Base-by-base conservation (phyloP, 306 rosid genomes). In the Corylus avellana region DNA sequence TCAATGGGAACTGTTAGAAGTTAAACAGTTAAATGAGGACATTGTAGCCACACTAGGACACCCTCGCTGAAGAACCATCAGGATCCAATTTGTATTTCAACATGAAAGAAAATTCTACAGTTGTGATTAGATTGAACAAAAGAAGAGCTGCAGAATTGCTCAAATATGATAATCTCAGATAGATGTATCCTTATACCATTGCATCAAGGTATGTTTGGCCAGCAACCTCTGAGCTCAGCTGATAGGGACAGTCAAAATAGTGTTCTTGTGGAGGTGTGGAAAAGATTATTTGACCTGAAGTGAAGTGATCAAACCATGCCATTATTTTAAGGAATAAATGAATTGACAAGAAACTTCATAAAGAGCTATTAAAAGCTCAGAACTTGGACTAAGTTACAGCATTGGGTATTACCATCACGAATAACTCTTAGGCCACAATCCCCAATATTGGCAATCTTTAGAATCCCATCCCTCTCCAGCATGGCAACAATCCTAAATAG, bases 201-300 rank as follows among this genome's bases (percentile, higher is more conserved):
- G 98, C 99, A 78, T 93, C 98, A 47, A 88, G 96, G 84, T 88
- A 95, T 47, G 98, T 95, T 84, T 95, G 99, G 80, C 98, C 92
- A 68, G 83, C 85, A n/a, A 72, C 75, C 87, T 87, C 88, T 72
- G 98, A 95, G 88, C 98, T 89, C 75, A 91, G 86, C 85, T 95
- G 99, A 83, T 80, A 95, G 49, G 98, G 99, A 79, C 97, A 95
- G 55, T 95, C 93, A 78, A 95, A 95, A 75, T 88, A 95, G 82
- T 93, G 99, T 83, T 95, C 99, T 83, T 93, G 99, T 11, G 98
- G 98, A 79, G 87, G 83, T 49, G 97, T 90, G 75, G 98, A 88
- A 87, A 87, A 95, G 48, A 87, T 50, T 12, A 89, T 74, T 70
- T 53, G 77, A 81, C 94, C 99, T 96, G 87, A 72, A 83, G 22